Evolutionary conservation across 805 yeast species (phyloP), one percentile per base, ranked within the genome.

Genomic region (Wickerhamomyces ciferrii): DNA sequence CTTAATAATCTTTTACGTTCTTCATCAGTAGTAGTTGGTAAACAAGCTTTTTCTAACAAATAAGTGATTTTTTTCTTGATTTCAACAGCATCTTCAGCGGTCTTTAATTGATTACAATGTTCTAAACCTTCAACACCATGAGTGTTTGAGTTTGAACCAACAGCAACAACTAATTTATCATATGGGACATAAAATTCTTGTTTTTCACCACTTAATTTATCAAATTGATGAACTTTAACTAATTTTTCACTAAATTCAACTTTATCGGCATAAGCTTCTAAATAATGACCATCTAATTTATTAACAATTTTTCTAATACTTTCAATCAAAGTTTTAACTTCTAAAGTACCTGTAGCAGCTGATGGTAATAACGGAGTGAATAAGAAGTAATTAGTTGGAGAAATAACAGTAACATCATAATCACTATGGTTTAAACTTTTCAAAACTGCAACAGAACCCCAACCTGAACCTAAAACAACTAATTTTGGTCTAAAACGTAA

Each of bases 91-190:
- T 83, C 88, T 48, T 75, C 81, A 14, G 84, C 85, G 4, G 84
- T 81, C 61, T 83, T 83, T 65, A 83, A 67, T 50, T 79, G 78
- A 56, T 76, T 68, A 58, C 84, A 76, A 62, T 79, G 64, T 59
- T 82, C 75, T 46, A 83, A 65, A n/a, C 89, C 89, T 48, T 75
- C 76, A 31, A 83, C 87, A 49, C 87, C 87, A 60, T 82, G 86
- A 11, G 87, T 79, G 56, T 83, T 81, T 19, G 87, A 69, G 25
- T 79, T 74, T 8, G 87, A 81, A 21, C 89, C 89, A 36, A 82
- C 85, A 3, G 82, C 87, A 53, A 83, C 68, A 20, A 83, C 84
- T 27, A 83, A 67, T 58, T 81, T 81, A 61, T 83, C 89, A 59
- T 83, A 83, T n/a, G 87, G 87, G 23, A 83, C 78, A 59, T 82